Conservation (phyloP, 2,329 filamentous ascomycete species). For the Camptophora hylomeconis region DNA sequence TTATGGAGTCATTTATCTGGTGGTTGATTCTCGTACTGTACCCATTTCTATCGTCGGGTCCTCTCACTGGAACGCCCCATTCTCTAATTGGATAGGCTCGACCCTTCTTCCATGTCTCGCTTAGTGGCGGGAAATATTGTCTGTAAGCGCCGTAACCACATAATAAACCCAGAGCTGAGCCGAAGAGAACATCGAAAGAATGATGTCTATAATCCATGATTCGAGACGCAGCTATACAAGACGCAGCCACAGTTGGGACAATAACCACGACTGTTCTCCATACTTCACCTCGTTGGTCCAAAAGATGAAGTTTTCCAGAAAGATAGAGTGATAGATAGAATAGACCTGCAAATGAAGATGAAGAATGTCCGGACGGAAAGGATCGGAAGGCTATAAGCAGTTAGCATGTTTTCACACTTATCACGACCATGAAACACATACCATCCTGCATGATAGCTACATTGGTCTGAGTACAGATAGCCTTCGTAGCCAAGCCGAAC, state of each 20-base stretch:
- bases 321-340: conserved; percentile 49
- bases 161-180: conserved; percentile 39
- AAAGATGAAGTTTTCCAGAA: conserved; percentile 44
- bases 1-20: conserved; percentile 6
- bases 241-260: conserved; percentile 40
- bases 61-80: conserved; percentile 33
- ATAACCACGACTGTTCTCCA: conserved; percentile 46
- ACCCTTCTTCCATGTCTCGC: conserved; percentile 44
- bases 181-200: conserved; percentile 47
- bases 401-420: conserved; percentile 3
- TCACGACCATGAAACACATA: conserved; percentile 10
- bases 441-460: conserved; percentile 42
- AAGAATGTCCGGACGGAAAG: conserved; percentile 24
- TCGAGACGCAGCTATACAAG: conserved; percentile 41
- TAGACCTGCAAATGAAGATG: conserved; percentile 45
- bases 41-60: conserved; percentile 8
- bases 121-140: conserved; percentile 46
- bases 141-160: conserved; percentile 41
- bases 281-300: conserved; percentile 47
- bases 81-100: conserved; percentile 45
- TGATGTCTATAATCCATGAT: conserved; percentile 52
- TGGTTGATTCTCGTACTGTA: conserved; percentile 6
- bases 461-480: conserved; percentile 39
- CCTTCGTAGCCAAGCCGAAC: conserved; percentile 32
- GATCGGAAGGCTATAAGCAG: conserved; percentile 9